Evolutionary conservation across 2,329 filamentous ascomycete genomes (phyloP).

Genomic region (Grosmannia serpens): DNA sequence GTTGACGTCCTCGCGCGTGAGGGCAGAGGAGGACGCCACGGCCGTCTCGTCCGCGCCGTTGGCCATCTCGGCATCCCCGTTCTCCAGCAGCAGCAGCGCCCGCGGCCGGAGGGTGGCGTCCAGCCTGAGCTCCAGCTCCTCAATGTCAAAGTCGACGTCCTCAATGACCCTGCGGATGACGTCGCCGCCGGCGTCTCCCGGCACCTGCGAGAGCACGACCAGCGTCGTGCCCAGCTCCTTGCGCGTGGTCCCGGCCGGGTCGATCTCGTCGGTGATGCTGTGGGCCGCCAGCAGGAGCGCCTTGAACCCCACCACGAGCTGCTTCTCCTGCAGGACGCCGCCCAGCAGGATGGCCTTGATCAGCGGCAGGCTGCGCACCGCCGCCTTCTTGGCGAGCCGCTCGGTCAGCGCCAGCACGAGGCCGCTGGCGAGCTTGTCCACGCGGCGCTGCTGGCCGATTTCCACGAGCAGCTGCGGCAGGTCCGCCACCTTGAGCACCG

Average conservation of each 20-base stretch:
- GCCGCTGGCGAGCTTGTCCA: slow-evolving; percentile 62
- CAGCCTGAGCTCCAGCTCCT: slow-evolving; percentile 63
- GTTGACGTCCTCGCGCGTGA: background rate
- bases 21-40: background rate
- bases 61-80: slow-evolving; percentile 32
- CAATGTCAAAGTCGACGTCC: slow-evolving; percentile 58
- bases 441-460: slow-evolving; percentile 52
- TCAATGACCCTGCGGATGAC: slow-evolving; percentile 57
- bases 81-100: slow-evolving; percentile 22
- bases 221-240: slow-evolving; percentile 54
- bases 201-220: slow-evolving; percentile 51
- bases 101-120: slow-evolving; percentile 54
- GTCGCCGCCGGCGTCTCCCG: slow-evolving; percentile 46
- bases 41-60: background rate
- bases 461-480: slow-evolving; percentile 48
- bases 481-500: slow-evolving; percentile 51
- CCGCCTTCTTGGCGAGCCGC: slow-evolving; percentile 47
- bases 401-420: slow-evolving; percentile 56
- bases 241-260: slow-evolving; percentile 44
- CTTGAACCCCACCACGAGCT: slow-evolving; percentile 54
- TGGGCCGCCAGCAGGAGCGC: slow-evolving; percentile 50
- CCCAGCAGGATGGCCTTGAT: slow-evolving; percentile 52
- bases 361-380: slow-evolving; percentile 42
- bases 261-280: slow-evolving; percentile 42
- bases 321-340: slow-evolving; percentile 49